Conservation (phyloP, 805 yeast species). For the Tetrapisispora arboricola region DNA sequence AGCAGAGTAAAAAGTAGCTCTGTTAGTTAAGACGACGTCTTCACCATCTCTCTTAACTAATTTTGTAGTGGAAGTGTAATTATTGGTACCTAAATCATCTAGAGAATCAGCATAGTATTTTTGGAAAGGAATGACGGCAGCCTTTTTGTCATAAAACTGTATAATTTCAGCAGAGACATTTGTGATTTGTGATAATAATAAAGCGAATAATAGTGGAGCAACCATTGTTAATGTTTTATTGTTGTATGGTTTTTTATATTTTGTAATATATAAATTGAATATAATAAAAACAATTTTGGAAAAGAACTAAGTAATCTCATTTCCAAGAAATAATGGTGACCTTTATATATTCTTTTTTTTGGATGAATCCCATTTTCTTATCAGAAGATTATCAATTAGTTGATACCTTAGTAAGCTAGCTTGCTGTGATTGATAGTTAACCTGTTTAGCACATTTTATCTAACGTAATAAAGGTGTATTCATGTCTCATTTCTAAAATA, state of each 20-base stretch:
- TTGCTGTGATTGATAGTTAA: too few species aligned
- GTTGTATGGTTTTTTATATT: slow-evolving; percentile 1
- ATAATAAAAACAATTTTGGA: background rate
- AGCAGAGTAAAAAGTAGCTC: slow-evolving; percentile 7
- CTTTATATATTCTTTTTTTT: slow-evolving; percentile 1
- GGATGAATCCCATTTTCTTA: too few species aligned
- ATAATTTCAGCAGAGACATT: background rate
- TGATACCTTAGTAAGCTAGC: too few species aligned
- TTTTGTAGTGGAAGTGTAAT: background rate
- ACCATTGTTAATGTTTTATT: slow-evolving; percentile 2
- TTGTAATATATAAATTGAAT: background rate
- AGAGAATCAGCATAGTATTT: slow-evolving; percentile 1
- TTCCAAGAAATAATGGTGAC: background rate
- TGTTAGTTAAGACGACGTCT: background rate
- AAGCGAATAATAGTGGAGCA: slow-evolving; percentile 1
- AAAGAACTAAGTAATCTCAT: background rate
- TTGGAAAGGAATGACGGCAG: background rate
- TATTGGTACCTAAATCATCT: background rate
- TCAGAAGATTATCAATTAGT: too few species aligned
- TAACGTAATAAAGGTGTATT: too few species aligned
- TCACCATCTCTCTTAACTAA: slow-evolving; percentile 1
- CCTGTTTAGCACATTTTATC: too few species aligned
- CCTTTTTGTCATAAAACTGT: background rate
- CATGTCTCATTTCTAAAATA: too few species aligned
- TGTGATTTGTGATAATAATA: background rate